A percentile compares a stretch with the other conserved stretches of the same genome.
Conservation (phyloP, 1,284 basidiomycete species). For the Singerocomus inundabilis region DNA sequence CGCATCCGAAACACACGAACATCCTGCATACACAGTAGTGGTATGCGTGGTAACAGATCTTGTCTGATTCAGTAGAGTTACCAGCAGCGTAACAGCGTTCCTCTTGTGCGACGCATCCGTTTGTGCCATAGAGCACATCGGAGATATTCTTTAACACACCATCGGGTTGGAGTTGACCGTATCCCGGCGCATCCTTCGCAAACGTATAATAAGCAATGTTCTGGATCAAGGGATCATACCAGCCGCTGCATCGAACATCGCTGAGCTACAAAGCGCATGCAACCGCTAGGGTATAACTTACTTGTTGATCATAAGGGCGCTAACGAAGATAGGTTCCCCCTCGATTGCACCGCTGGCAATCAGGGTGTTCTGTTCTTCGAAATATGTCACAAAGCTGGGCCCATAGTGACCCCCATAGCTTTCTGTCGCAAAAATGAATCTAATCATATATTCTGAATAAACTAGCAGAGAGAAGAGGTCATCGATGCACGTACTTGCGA, state of each 20-base stretch:
- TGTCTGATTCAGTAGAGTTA: constrained; percentile 41
- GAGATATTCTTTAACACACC: constrained; percentile 47
- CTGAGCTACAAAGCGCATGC: background rate
- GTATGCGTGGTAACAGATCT: constrained; percentile 50
- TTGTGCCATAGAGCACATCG: constrained; percentile 43
- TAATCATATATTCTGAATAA: constrained; percentile 21
- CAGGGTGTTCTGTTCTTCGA: constrained; percentile 61
- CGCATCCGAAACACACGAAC: background rate
- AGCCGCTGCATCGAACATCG: constrained; percentile 43
- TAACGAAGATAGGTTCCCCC: constrained; percentile 44
- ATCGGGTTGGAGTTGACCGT: constrained; percentile 56
- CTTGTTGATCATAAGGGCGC: constrained; percentile 56
- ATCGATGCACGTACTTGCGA: constrained; percentile 53
- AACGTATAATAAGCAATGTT: constrained; percentile 60
- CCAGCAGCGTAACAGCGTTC: constrained; percentile 55
- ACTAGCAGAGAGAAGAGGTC: no score
- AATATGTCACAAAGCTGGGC: constrained; percentile 61
- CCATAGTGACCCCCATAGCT: constrained; percentile 72
- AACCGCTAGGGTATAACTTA: constrained; percentile 17
- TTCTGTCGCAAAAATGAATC: constrained; percentile 64
- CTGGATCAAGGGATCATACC: constrained; percentile 66
- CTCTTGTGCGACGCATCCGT: constrained; percentile 54
- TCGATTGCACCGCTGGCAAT: constrained; percentile 48
- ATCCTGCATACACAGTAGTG: constrained; percentile 52
- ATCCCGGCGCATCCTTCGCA: constrained; percentile 59